These are phyloP conservation scores for Boechera stricta DNA, from an alignment of 345 rosid genomes.

Conservation along the genomic window DNA sequence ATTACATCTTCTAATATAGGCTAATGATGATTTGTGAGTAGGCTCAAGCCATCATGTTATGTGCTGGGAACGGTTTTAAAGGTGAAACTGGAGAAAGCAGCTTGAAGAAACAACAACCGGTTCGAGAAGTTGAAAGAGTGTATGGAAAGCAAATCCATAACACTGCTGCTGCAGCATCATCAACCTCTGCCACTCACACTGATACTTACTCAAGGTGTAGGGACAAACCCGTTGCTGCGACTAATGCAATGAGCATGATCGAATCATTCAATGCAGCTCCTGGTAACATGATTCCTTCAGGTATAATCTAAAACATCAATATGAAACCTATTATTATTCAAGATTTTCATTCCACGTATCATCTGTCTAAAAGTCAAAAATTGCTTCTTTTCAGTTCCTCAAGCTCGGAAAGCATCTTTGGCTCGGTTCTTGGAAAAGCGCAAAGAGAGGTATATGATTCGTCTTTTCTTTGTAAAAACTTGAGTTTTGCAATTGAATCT, in stretches of 20 bases:
- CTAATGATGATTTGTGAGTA: constrained; percentile 33
- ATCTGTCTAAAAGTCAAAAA: neutral
- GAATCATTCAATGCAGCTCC: constrained; percentile 49
- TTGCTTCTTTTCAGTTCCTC: constrained; percentile 60
- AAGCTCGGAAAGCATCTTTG: constrained; percentile 92
- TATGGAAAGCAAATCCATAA: constrained; percentile 48
- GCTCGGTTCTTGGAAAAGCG: constrained; percentile 98
- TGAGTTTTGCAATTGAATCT: neutral
- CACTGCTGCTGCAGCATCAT: constrained; percentile 61
- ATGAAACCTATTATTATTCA: neutral
- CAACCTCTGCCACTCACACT: constrained; percentile 55
- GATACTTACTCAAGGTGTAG: constrained; percentile 56
- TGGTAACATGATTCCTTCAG: constrained; percentile 60
- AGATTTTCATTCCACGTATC: neutral
- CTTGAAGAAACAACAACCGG: constrained; percentile 30
- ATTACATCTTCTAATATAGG: neutral
- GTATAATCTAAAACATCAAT: constrained; percentile 41
- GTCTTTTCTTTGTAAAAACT: neutral
- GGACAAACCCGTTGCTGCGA: constrained; percentile 53
- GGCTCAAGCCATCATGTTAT: constrained; percentile 91
- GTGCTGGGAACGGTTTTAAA: constrained; percentile 63
- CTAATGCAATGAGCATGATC: constrained; percentile 50
- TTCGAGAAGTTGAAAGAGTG: constrained; percentile 25
- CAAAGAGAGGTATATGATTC: constrained; percentile 71
- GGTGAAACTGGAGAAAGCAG: constrained; percentile 31